These are phyloP conservation scores for Nannochloropsis gaditana DNA, from an alignment of 108 stramenopile genomes.

Conservation along the genomic window DNA sequence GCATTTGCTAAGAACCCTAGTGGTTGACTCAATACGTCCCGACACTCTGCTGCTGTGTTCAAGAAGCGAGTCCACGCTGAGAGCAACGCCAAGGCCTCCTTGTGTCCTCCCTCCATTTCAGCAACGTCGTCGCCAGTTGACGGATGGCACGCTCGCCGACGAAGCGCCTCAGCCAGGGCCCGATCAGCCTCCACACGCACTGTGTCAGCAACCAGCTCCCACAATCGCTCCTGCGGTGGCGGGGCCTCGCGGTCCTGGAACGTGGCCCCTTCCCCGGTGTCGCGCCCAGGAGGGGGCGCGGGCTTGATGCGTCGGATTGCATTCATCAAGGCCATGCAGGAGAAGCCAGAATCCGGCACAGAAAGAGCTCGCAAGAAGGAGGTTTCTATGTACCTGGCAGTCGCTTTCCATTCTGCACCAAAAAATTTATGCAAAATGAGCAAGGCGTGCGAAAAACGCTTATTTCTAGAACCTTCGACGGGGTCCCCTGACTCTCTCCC, in stretches of 20 bases:
- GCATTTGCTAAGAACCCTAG: not conserved
- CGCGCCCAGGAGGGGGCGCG: not conserved
- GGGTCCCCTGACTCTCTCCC: not conserved
- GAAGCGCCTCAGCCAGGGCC: not conserved
- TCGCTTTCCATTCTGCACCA: not conserved
- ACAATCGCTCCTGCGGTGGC: not conserved
- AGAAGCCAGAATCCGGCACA: not conserved
- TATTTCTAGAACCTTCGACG: too few species aligned
- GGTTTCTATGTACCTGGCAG: not conserved
- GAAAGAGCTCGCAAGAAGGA: not conserved
- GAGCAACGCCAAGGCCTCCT: slow-evolving; percentile 17
- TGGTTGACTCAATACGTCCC: not conserved
- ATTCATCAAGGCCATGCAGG: not conserved
- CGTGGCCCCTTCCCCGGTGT: not conserved
- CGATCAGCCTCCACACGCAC: slow-evolving; percentile 14
- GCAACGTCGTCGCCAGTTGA: not conserved
- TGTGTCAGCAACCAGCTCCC: not conserved
- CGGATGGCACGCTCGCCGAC: not conserved
- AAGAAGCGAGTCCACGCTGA: not conserved
- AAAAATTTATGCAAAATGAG: not conserved
- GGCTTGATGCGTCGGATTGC: not conserved
- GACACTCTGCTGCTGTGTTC: not conserved
- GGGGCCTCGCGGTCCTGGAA: not conserved
- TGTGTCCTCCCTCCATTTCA: not conserved
- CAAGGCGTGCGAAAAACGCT: not conserved